Evolutionary conservation across 176 grass and related monocot genomes (phyloP), one percentile per base, ranked within the genome.

Genomic region (Oryza rufipogon): DNA sequence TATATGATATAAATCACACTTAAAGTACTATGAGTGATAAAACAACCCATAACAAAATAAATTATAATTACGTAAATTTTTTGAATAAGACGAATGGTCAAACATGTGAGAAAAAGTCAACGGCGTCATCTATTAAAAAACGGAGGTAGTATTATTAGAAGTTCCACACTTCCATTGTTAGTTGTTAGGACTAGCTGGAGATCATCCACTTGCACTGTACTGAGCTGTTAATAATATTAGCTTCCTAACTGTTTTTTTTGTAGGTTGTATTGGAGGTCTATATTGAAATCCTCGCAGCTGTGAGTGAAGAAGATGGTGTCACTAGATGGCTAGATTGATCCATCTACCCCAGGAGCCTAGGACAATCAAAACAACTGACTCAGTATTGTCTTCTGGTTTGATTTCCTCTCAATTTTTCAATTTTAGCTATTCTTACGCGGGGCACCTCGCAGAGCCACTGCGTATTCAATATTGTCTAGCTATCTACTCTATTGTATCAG

Each of bases 241-340:
- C 38, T 52, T 86, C 39, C 60, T 51, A 32, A 56, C 71, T 7
- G 12, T 66, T 64, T 8, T 84, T 71, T 66, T 12, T 76, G 74
- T 67, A 95, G 96, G 96, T 73, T 44, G 54, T 80, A 75, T 83
- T 98, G 83, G 93, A 95, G 69, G 67, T 95, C 22, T 83, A 85
- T 67, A 79, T 98, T 46, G 93, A 95, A 78, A 87, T 95, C 70
- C 89, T 98, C 9, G 93, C 93, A 47, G 89, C 87, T 47, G 83
- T 88, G 12, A 89, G 80, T 38, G 94, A 95, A 77, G 95, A 97
- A 83, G 96, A 98, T 66, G 96, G 96, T 13, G 58, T 98, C 66
- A 83, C 83, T 44, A 74, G 96, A 71, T 98, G 96, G 93, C 90
- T 98, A 7, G 88, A 91, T 83, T 93, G 52, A 75, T 33, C 69